Evolutionary conservation across 345 rosid species (phyloP).

Genomic region (Populus ilicifolia): DNA sequence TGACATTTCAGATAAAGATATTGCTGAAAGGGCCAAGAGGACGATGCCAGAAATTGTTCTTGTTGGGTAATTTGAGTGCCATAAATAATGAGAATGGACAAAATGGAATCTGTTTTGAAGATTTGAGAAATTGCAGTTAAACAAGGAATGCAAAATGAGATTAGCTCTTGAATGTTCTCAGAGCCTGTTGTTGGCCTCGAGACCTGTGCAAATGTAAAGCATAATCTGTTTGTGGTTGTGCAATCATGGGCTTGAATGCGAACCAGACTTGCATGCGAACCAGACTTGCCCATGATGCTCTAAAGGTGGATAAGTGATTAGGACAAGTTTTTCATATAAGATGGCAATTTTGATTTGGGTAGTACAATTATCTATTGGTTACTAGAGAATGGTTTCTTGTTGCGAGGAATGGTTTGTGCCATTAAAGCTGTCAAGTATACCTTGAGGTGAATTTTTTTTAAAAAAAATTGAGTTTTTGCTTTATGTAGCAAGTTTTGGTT

Average conservation of each 20-base stretch:
- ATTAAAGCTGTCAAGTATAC: not conserved
- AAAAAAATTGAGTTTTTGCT: not conserved
- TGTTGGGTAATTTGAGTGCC: not conserved
- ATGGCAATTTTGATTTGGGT: not conserved
- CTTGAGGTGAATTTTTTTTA: not conserved
- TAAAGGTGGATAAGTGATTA: not conserved
- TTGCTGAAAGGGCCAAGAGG: not conserved
- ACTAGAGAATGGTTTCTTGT: not conserved
- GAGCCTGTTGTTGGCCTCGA: not conserved
- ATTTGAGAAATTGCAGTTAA: not conserved
- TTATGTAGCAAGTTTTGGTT: not conserved
- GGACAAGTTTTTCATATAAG: not conserved
- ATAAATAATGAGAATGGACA: not conserved
- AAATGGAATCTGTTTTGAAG: not conserved
- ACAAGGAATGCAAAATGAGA: not conserved
- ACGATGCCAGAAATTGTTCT: not conserved
- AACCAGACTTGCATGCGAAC: not conserved
- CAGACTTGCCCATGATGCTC: not conserved
- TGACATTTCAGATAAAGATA: not conserved
- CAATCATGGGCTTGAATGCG: not conserved
- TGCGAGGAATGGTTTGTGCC: not conserved
- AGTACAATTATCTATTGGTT: not conserved
- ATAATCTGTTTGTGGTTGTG: not conserved
- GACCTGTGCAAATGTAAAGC: not conserved
- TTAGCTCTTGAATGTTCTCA: not conserved